These are phyloP conservation scores for Pleodorina starrii DNA, from an alignment of 139 green algal genomes.

Conservation along the genomic window DNA sequence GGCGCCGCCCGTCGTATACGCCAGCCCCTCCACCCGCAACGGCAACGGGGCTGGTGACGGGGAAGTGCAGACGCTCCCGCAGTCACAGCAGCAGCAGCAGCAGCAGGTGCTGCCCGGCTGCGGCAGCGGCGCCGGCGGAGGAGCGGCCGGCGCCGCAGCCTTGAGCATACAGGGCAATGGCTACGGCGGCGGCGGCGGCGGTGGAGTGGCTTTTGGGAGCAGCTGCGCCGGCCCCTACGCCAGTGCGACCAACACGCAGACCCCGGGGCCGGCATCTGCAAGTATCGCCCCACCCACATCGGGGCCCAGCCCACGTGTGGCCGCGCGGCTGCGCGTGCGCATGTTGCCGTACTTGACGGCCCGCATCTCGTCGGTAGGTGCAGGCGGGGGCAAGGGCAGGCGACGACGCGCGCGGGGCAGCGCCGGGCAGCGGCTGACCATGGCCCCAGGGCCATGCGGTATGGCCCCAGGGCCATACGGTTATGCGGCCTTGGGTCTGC, in stretches of 20 bases:
- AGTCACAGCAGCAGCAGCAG: background rate
- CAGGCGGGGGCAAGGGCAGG: no score
- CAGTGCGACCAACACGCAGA: background rate
- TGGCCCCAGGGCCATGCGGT: no score
- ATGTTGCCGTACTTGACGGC: slow-evolving; percentile 66
- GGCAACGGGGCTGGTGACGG: background rate
- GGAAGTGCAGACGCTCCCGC: background rate
- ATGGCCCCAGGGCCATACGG: no score
- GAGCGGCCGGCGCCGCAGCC: background rate
- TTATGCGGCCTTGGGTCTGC: no score
- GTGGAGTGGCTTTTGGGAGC: background rate
- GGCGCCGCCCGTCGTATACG: background rate
- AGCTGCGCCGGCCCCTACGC: background rate
- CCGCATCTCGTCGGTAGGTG: slow-evolving; percentile 46
- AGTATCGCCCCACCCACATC: background rate
- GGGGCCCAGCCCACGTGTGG: slow-evolving; percentile 15
- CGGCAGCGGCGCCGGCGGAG: background rate
- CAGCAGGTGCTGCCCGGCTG: background rate
- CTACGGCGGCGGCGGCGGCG: background rate
- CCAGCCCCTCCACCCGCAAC: background rate
- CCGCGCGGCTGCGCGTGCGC: slow-evolving; percentile 59
- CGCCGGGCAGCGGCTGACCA: no score
- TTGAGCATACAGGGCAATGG: background rate
- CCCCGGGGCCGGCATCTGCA: background rate
- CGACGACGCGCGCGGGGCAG: no score